Conservation (phyloP, 805 yeast species). For the Saccharomycopsis microspora region DNA sequence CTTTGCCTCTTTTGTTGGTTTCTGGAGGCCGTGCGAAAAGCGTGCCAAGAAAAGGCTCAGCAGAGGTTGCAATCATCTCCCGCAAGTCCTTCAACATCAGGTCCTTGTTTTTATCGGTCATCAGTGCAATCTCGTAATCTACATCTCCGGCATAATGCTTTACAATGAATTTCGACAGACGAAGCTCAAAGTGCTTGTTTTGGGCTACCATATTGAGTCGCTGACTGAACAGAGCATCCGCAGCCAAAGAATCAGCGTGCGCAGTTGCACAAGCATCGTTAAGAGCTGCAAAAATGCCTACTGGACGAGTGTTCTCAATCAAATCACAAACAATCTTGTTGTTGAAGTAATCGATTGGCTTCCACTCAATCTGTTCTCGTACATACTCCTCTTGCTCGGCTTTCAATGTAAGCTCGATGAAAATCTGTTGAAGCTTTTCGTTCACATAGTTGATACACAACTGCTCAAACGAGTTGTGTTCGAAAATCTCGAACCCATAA, state of each 20-base stretch:
- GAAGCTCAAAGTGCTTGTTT: slow-evolving; percentile 81
- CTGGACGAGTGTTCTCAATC: slow-evolving; percentile 89
- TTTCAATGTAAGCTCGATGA: slow-evolving; percentile 88
- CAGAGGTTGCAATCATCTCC: slow-evolving; percentile 64
- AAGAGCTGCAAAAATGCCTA: slow-evolving; percentile 91
- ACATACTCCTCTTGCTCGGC: slow-evolving; percentile 97
- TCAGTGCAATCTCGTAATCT: slow-evolving; percentile 73
- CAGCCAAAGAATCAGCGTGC: slow-evolving; percentile 93
- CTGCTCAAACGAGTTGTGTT: slow-evolving; percentile 90
- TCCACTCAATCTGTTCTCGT: slow-evolving; percentile 92
- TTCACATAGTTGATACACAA: slow-evolving; percentile 92
- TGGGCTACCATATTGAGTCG: slow-evolving; percentile 73
- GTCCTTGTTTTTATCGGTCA: slow-evolving; percentile 97
- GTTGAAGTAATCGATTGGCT: slow-evolving; percentile 93
- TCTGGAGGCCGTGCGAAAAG: slow-evolving; percentile 39
- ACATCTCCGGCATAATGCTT: slow-evolving; percentile 99
- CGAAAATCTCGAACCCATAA: slow-evolving; percentile 93
- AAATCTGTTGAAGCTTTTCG: slow-evolving; percentile 92
- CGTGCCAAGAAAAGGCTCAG: slow-evolving; percentile 42
- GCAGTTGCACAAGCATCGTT: slow-evolving; percentile 98
- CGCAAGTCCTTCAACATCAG: slow-evolving; percentile 81
- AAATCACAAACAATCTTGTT: slow-evolving; percentile 94
- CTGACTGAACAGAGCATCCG: slow-evolving; percentile 92
- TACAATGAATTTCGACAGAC: slow-evolving; percentile 77
- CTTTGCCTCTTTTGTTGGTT: slow-evolving; percentile 63